Conservation (phyloP, 2,329 filamentous ascomycete genomes). For the Cytospora schulzeri region DNA sequence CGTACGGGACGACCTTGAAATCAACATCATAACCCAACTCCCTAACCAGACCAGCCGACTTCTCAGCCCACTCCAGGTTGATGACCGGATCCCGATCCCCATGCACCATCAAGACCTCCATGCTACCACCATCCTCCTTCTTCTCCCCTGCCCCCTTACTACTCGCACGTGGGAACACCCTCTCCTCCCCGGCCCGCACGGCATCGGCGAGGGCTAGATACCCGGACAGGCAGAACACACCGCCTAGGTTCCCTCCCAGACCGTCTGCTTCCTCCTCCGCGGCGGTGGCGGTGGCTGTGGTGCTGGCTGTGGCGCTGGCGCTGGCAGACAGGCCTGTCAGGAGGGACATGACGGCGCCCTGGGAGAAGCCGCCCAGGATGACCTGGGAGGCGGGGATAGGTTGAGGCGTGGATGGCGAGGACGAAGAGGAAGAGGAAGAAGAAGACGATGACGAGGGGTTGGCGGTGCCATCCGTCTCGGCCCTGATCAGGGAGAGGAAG, state of each 20-base stretch:
- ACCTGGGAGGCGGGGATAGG: constrained; percentile 11
- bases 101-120: constrained; percentile 9
- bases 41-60: constrained; percentile 5
- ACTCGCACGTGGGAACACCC: no score
- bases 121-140: not conserved
- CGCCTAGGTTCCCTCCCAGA: no score
- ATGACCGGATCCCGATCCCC: constrained; percentile 15
- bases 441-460: not conserved
- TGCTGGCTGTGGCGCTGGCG: no score
- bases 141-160: not conserved
- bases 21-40: constrained; percentile 17
- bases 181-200: not conserved
- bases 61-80: constrained; percentile 14
- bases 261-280: no score
- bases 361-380: constrained; percentile 19
- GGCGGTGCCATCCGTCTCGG: not conserved
- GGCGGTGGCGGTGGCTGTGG: no score
- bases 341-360: constrained; percentile 17
- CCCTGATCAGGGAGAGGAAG: constrained; percentile 9
- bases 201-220: constrained; percentile 16
- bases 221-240: constrained; percentile 12
- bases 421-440: not conserved
- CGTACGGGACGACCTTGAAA: constrained; percentile 12
- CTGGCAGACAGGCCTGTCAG: constrained; percentile 11
- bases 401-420: not conserved